These are phyloP conservation scores for Medicago arabica DNA, from an alignment of 306 rosid species.

Conservation along the genomic window DNA sequence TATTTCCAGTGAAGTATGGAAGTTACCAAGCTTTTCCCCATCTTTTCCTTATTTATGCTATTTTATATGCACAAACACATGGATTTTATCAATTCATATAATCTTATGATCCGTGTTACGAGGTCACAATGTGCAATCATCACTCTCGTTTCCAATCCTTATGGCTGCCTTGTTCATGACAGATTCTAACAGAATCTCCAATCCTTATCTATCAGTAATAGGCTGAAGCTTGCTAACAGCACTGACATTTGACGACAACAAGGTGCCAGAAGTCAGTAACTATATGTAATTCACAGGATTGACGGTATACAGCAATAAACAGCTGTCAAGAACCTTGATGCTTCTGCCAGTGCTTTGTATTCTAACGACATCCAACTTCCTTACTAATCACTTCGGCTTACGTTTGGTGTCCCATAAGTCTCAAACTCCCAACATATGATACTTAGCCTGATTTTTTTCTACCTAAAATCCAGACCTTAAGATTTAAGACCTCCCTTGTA, in stretches of 20 bases:
- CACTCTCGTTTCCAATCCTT: background rate
- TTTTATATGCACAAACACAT: background rate
- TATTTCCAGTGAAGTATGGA: conserved; percentile 10
- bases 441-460: background rate
- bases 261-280: conserved; percentile 14
- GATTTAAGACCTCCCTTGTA: background rate
- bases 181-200: background rate
- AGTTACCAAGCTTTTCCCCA: background rate
- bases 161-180: background rate
- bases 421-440: background rate
- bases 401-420: conserved; percentile 18
- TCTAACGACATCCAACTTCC: conserved; percentile 1
- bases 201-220: background rate
- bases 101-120: background rate
- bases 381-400: background rate
- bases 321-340: conserved; percentile 1
- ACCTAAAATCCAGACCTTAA: background rate
- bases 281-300: background rate
- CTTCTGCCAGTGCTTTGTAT: conserved; percentile 26
- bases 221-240: conserved; percentile 1
- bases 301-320: background rate
- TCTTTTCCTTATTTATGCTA: background rate
- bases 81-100: background rate
- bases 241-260: background rate
- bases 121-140: background rate